Percentiles rank a stretch among this genome's conserved stretches.
Evolutionary conservation across 371 early-diverging fungal species (phyloP).

Genomic region (Apophysomyces trapeziformis): DNA sequence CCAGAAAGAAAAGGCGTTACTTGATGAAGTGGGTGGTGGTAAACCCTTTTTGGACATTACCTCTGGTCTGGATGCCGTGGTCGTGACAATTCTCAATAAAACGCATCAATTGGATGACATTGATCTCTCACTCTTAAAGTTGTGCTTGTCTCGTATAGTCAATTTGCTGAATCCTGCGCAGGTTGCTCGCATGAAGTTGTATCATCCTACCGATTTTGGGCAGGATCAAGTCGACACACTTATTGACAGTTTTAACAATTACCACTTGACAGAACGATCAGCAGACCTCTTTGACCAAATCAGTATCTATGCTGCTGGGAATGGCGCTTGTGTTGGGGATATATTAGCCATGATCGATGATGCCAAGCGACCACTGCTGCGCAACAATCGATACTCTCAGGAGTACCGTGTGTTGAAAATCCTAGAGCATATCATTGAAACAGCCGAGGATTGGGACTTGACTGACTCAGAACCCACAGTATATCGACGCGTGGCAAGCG

Average conservation of each 20-base stretch:
- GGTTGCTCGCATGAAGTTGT: slow-evolving; percentile 1
- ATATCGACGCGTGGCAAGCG: slow-evolving; percentile 15
- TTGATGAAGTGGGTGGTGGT: not conserved
- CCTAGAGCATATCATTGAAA: slow-evolving; percentile 15
- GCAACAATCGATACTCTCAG: slow-evolving; percentile 8
- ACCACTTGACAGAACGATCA: slow-evolving; percentile 3
- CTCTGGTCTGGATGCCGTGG: not conserved
- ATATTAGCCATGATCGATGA: slow-evolving; percentile 6
- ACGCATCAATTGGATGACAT: slow-evolving; percentile 6
- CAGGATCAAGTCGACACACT: slow-evolving; percentile 6
- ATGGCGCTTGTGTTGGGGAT: slow-evolving; percentile 7
- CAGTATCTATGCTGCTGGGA: not conserved
- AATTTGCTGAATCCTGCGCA: not conserved
- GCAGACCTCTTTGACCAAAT: not conserved
- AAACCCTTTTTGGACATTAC: not conserved
- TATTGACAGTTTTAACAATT: slow-evolving; percentile 3
- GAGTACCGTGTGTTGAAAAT: slow-evolving; percentile 10
- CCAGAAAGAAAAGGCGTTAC: slow-evolving; percentile 10
- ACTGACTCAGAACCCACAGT: slow-evolving; percentile 15
- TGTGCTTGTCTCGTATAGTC: slow-evolving; percentile 5
- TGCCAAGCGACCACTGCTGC: slow-evolving; percentile 9
- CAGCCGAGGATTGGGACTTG: slow-evolving; percentile 18
- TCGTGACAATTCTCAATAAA: not conserved
- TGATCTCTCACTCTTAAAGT: slow-evolving; percentile 2
- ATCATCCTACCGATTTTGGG: slow-evolving; percentile 1